Evolutionary conservation across 2,329 filamentous ascomycete genomes (phyloP), one percentile per base, ranked within the genome.

Genomic region (Metarhizium sp.): DNA sequence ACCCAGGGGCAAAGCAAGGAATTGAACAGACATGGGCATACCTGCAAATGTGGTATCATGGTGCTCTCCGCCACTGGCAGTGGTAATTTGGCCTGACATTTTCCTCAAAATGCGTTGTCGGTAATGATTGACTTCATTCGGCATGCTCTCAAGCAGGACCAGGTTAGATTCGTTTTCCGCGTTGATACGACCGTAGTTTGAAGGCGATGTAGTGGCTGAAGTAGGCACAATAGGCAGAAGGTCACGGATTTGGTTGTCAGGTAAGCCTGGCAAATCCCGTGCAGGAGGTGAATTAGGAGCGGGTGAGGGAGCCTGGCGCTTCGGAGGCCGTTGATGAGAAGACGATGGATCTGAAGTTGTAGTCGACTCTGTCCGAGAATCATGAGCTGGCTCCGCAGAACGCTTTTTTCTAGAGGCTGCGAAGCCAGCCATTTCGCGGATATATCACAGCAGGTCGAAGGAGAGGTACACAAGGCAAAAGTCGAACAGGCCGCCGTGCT

Each of bases 131-230:
- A 54, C 20, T 30, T 66, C 59, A 40, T 62, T 62, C 1, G 66
- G 63, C 36, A 70, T 63, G 32, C 61, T 56, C 16, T 63, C 58
- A 36, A 71, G 58, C 6, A 69, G 57, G 20, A 59, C 58, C n/a
- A 71, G 58, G 56, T 67, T 68, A 34, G 64, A 62, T 59, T 72
- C 67, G 52, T 71, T 66, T 57, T 70, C 70, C 2, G 70, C 67
- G 53, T 71, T 67, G 58, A 70, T 60, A 42, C 68, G 63, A 46
- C 67, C 70, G 55, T 70, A 72, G 52, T 63, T 63, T 47, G 54
- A 52, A 7, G 60, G 55, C 14, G 61, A 65, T 10, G 61, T 58
- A 11, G 58, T 55, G 6, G 49, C 59, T 7, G 55, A 38, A 7
- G 62, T 60, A 18, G 62, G 57, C 11, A 60, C 40, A n/a, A 57